phyloP scores from a whole-genome alignment of 2,329 filamentous ascomycete species.

The Alternaria sp. region DNA sequence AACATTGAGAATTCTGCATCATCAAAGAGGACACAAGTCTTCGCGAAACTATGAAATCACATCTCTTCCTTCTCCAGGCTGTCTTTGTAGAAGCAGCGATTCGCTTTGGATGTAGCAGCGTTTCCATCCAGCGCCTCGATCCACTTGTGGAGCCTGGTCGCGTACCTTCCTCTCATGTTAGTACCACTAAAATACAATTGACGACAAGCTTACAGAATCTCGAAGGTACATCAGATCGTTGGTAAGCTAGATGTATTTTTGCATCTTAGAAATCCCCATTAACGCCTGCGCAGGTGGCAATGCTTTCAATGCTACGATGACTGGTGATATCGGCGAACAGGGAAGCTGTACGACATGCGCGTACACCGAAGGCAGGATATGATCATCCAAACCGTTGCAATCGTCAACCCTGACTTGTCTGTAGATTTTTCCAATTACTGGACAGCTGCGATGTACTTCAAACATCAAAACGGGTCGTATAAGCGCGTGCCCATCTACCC shows the following conservation, averaged over 20 bases:
- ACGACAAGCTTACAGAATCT: not conserved
- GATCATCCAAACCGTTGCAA: not conserved
- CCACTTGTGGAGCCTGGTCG: conserved; percentile 38
- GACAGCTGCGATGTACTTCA: conserved; percentile 40
- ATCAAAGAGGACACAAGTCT: not conserved
- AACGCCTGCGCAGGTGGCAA: conserved; percentile 21
- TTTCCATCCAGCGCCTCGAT: conserved; percentile 33
- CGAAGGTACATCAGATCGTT: conserved; percentile 26
- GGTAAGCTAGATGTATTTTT: not conserved
- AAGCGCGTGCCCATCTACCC: conserved; percentile 41
- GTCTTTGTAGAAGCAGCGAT: conserved; percentile 21
- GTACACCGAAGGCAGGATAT: conserved; percentile 35
- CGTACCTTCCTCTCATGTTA: conserved; percentile 31
- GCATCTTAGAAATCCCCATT: not conserved
- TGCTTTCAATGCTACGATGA: conserved; percentile 30
- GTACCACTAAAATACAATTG: not conserved
- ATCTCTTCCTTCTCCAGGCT: conserved; percentile 57
- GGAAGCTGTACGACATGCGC: conserved; percentile 27
- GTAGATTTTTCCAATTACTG: conserved; percentile 28
- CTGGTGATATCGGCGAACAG: conserved; percentile 19
- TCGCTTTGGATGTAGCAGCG: conserved; percentile 32
- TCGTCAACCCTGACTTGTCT: not conserved
- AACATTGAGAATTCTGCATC: not conserved
- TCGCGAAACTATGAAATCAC: not conserved
- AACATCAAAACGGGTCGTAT: conserved; percentile 39